Conservation (phyloP, 495 filamentous ascomycete genomes). For the Penicillium chermesinum region DNA sequence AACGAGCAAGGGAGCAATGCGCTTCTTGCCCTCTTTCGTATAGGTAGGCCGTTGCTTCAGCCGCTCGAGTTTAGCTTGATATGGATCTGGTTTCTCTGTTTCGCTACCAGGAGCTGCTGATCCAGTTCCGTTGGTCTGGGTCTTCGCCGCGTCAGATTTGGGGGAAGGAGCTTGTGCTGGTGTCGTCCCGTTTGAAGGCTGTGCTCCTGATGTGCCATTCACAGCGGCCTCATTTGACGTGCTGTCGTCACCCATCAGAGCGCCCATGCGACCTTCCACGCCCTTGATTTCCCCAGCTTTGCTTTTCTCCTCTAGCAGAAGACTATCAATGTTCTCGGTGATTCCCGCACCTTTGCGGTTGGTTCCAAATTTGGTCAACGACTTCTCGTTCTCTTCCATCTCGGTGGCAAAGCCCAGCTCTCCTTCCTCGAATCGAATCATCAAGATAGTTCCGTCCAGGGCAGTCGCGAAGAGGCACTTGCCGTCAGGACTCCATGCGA, state of each 20-base stretch:
- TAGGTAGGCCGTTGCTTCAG: conserved; percentile 88
- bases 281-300: conserved; percentile 83
- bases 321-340: conserved; percentile 80
- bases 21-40: conserved; percentile 95
- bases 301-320: conserved; percentile 84
- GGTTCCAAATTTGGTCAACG: conserved; percentile 85
- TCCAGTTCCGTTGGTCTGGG: conserved; percentile 37
- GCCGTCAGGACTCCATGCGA: conserved; percentile 93
- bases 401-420: conserved; percentile 70
- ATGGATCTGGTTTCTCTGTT: conserved; percentile 54
- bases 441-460: conserved; percentile 80
- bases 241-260: conserved; percentile 80
- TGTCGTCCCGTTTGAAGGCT: conserved; percentile 39
- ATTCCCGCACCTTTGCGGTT: conserved; percentile 81
- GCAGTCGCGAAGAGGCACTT: conserved; percentile 79
- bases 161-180: conserved; percentile 35
- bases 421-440: conserved; percentile 63
- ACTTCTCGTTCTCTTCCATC: conserved; percentile 84
- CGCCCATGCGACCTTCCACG: conserved; percentile 93
- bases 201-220: conserved; percentile 38
- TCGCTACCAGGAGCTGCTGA: conserved; percentile 37
- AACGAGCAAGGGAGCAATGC: conserved; percentile 85
- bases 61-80: conserved; percentile 64
- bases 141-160: conserved; percentile 30
- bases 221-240: conserved; percentile 24